phyloP scores from a whole-genome alignment of 2,329 filamentous ascomycete genomes.

The Aspergillus sp. region DNA sequence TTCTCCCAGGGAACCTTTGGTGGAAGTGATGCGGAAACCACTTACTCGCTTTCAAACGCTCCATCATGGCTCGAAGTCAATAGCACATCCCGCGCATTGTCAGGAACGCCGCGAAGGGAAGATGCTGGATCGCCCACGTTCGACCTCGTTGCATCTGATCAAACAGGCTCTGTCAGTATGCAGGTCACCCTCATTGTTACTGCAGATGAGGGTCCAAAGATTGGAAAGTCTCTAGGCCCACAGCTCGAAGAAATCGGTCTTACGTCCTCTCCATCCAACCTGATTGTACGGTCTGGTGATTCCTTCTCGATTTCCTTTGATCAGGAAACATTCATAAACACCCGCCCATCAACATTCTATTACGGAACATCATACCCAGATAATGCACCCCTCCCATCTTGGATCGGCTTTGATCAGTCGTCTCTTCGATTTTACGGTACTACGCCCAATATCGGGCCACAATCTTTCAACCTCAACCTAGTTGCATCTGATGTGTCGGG shows the following conservation, averaged over 20 bases:
- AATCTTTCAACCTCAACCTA: constrained; percentile 72
- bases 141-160: constrained; percentile 71
- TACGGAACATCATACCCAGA: constrained; percentile 73
- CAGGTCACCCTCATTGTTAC: constrained; percentile 74
- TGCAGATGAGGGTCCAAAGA: constrained; percentile 42
- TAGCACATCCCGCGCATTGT: constrained; percentile 65
- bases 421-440: constrained; percentile 71
- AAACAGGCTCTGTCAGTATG: constrained; percentile 65
- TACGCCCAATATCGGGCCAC: constrained; percentile 71
- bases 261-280: constrained; percentile 43
- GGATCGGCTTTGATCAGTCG: constrained; percentile 73
- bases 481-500: constrained; percentile 80
- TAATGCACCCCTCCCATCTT: constrained; percentile 82
- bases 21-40: constrained; percentile 59
- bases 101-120: constrained; percentile 67
- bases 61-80: constrained; percentile 79
- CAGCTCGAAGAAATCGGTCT: constrained; percentile 43
- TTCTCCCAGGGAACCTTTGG: constrained; percentile 68
- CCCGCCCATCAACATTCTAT: constrained; percentile 63
- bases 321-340: constrained; percentile 66
- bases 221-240: constrained; percentile 39
- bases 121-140: constrained; percentile 66
- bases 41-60: constrained; percentile 68
- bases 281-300: constrained; percentile 44
- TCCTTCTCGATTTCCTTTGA: constrained; percentile 74